Conservation (phyloP, 345 rosid genomes). For the Streptanthus diversifolius region DNA sequence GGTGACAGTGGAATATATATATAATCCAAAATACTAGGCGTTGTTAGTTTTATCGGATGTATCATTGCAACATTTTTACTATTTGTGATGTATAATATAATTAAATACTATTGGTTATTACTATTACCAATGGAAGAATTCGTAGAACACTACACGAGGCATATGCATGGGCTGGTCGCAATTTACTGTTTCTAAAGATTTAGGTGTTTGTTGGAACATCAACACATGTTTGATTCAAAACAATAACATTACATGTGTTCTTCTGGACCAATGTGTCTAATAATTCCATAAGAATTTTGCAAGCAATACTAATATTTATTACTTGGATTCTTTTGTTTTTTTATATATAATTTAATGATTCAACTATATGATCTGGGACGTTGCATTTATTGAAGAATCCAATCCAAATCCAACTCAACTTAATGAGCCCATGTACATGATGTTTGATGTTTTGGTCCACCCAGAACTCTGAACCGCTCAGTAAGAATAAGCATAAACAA, state of each 20-base stretch:
- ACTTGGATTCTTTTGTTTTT: not conserved
- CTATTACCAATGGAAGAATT: not conserved
- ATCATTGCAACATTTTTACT: not conserved
- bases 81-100: not conserved
- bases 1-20: not conserved
- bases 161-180: slow-evolving; percentile 23
- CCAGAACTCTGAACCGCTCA: slow-evolving; percentile 11
- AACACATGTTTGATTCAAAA: slow-evolving; percentile 23
- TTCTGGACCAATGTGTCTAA: slow-evolving; percentile 21
- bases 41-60: not conserved
- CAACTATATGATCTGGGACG: slow-evolving; percentile 5
- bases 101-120: not conserved
- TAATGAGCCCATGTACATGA: slow-evolving; percentile 18
- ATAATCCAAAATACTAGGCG: not conserved
- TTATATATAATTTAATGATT: not conserved
- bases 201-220: slow-evolving; percentile 29
- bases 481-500: slow-evolving; percentile 17
- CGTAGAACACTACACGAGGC: slow-evolving; percentile 18
- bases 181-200: not conserved
- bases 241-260: slow-evolving; percentile 29
- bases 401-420: slow-evolving; percentile 27
- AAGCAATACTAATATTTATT: slow-evolving; percentile 2
- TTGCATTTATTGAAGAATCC: slow-evolving; percentile 21
- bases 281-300: slow-evolving; percentile 10
- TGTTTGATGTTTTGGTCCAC: slow-evolving; percentile 21